Base-by-base conservation (phyloP, 805 yeast species). In the Saccharomycopsis schoenii region DNA sequence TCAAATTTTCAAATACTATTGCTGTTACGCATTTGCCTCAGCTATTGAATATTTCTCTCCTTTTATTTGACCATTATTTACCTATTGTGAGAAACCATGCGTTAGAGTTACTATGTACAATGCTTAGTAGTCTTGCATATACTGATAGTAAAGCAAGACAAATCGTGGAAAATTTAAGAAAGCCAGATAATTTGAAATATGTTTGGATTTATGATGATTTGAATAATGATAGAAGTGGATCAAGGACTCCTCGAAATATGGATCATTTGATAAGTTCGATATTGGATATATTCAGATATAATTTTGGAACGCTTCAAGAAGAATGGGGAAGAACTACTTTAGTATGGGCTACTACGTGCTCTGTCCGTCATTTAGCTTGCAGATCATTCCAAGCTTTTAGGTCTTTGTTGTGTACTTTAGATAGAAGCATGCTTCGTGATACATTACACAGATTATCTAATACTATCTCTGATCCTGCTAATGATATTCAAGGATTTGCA, bases 271-370 rank as follows among this genome's bases (percentile, higher is more conserved):
- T 88, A 2, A 74, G 91, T 63, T 80, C 81, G 60, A 79, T 87
- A 1, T 70, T 90, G 42, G 80, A 78, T 25, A 77, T 88, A 0
- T 83, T 90, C 66, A 65, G 74, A 8, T 73, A 77, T 0, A 71
- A 77, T 0, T 72, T 74, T 25, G 81, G 84, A 0, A 72, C 68
- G 12, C 74, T 91, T 50, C 96, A 87, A 69, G 81, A 81, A 51
- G 88, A 86, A 58, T 94, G 99, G 99, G 86, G 96, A 58, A 76
- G 85, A 40, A 83, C 82, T 2, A 86, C 98, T 0, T 76, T 96
- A 41, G 78, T 80, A 36, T 94, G 99, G 99, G 97, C 99, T 0
- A 94, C 99, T 0, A 86, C 97, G 1, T 94, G 98, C 74, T 96
- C 97, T 1, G 98, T 93, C 1, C 80, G 97, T 68, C 99, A 96